Conservation (phyloP, 345 rosid genomes). For the Murraya paniculata region DNA sequence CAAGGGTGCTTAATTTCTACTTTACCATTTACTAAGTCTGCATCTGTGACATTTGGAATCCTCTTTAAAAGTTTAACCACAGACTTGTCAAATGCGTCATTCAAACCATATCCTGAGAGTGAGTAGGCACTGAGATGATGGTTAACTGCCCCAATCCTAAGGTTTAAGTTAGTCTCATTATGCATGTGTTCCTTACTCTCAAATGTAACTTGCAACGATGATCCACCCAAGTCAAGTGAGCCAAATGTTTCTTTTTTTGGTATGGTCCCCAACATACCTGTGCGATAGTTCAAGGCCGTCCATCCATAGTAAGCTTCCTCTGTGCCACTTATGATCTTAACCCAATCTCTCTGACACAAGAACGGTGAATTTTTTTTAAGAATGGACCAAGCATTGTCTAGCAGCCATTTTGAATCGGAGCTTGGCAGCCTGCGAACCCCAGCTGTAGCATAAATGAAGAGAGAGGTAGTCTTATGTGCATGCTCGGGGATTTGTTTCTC, state of each 20-base stretch:
- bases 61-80: constrained; percentile 57
- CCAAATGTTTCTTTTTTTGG: constrained; percentile 87
- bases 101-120: constrained; percentile 94
- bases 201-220: constrained; percentile 97
- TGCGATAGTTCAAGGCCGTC: constrained; percentile 88
- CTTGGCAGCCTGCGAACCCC: constrained; percentile 86
- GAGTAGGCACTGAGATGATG: constrained; percentile 96
- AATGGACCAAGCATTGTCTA: constrained; percentile 81
- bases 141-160: constrained; percentile 71
- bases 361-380: constrained; percentile 67
- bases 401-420: constrained; percentile 87
- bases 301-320: constrained; percentile 98
- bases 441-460: constrained; percentile 93
- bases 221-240: constrained; percentile 96
- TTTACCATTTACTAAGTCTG: constrained; percentile 49
- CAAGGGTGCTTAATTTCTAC: constrained; percentile 88
- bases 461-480: constrained; percentile 77
- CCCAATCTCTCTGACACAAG: constrained; percentile 69
- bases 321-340: constrained; percentile 80
- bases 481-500: constrained; percentile 79
- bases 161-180: constrained; percentile 60
- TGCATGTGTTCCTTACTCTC: constrained; percentile 61
- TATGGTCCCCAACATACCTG: constrained; percentile 54
- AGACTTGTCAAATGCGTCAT: constrained; percentile 95
- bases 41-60: constrained; percentile 38